Percentiles rank a stretch among this genome's conserved stretches.
Evolutionary conservation across 495 filamentous ascomycete genomes (phyloP).

Genomic region (Geoglossum glabrum): DNA sequence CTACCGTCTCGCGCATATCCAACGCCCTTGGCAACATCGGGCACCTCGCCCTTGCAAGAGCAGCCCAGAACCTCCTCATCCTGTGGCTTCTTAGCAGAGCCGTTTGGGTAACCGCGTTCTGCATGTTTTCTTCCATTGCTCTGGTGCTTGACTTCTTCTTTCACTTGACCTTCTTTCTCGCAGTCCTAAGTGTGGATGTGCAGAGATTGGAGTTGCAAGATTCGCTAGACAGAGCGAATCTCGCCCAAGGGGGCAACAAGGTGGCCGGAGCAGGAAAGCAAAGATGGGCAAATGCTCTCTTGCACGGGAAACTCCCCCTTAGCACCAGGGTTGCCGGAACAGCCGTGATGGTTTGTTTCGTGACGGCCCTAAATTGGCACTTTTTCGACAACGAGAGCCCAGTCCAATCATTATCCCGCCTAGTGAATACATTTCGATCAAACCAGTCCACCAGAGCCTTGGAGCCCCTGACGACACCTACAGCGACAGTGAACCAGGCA

Average conservation of each 20-base stretch:
- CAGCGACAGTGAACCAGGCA: conserved; percentile 38
- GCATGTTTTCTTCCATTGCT: conserved; percentile 46
- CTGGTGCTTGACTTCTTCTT: conserved; percentile 50
- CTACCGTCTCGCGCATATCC: conserved; percentile 37
- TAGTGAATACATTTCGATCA: conserved; percentile 9
- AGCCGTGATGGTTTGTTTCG: conserved; percentile 37
- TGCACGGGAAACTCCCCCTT: conserved; percentile 11
- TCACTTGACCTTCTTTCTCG: conserved; percentile 49
- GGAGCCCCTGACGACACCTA: conserved; percentile 4
- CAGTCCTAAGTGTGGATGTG: conserved; percentile 55
- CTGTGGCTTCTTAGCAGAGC: conserved; percentile 33
- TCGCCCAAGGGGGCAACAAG: conserved; percentile 7
- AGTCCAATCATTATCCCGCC: conserved; percentile 18
- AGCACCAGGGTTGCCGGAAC: conserved; percentile 27
- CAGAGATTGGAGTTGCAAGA: conserved; percentile 44
- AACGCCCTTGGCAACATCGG: conserved; percentile 48
- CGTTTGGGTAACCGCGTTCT: conserved; percentile 45
- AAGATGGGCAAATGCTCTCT: neutral
- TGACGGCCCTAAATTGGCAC: conserved; percentile 42
- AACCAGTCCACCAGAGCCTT: neutral
- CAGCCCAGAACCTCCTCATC: conserved; percentile 37
- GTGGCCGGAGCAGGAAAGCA: conserved; percentile 4
- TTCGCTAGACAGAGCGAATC: conserved; percentile 23
- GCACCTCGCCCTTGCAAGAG: conserved; percentile 38
- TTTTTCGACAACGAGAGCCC: conserved; percentile 38